These are phyloP conservation scores for Geopyxis carbonaria DNA, from an alignment of 495 filamentous ascomycete genomes.

Conservation along the genomic window DNA sequence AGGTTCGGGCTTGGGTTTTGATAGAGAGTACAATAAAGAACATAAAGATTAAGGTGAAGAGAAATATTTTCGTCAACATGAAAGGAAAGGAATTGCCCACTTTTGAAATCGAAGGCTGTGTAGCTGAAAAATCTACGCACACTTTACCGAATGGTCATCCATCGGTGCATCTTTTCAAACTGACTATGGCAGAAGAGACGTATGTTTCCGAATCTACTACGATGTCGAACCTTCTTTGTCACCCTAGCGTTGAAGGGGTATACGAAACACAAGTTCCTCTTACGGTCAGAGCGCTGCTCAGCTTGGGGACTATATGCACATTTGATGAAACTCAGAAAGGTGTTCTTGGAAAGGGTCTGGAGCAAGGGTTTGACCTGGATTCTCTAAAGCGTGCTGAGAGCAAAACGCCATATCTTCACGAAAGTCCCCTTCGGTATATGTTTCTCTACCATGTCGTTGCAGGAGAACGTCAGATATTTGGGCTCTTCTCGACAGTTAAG, in stretches of 20 bases:
- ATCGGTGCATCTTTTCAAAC: slow-evolving; percentile 82
- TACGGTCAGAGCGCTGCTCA: slow-evolving; percentile 64
- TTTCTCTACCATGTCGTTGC: slow-evolving; percentile 85
- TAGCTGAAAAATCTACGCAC: slow-evolving; percentile 78
- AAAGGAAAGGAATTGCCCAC: slow-evolving; percentile 74
- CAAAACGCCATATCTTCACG: slow-evolving; percentile 54
- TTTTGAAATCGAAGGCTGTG: slow-evolving; percentile 70
- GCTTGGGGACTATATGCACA: slow-evolving; percentile 83
- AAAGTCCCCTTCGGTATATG: slow-evolving; percentile 54
- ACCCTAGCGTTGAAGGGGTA: slow-evolving; percentile 87
- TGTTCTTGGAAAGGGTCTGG: slow-evolving; percentile 80
- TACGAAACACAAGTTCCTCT: slow-evolving; percentile 88
- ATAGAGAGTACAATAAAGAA: slow-evolving; percentile 82
- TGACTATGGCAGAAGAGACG: slow-evolving; percentile 72
- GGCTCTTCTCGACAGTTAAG: slow-evolving; percentile 68
- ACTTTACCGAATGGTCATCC: slow-evolving; percentile 90
- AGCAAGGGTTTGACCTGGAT: slow-evolving; percentile 81
- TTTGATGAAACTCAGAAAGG: slow-evolving; percentile 83
- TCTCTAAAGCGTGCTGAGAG: slow-evolving; percentile 48
- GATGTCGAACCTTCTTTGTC: slow-evolving; percentile 65
- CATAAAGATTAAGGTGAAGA: slow-evolving; percentile 74
- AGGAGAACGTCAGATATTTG: slow-evolving; percentile 84
- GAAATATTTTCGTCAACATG: slow-evolving; percentile 80
- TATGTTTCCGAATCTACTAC: slow-evolving; percentile 72
- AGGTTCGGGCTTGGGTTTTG: slow-evolving; percentile 75